A percentile compares a stretch with the other conserved stretches of the same genome.
Evolutionary conservation across 1,139 yeast genomes (phyloP).

Genomic region (Pichia sp.): DNA sequence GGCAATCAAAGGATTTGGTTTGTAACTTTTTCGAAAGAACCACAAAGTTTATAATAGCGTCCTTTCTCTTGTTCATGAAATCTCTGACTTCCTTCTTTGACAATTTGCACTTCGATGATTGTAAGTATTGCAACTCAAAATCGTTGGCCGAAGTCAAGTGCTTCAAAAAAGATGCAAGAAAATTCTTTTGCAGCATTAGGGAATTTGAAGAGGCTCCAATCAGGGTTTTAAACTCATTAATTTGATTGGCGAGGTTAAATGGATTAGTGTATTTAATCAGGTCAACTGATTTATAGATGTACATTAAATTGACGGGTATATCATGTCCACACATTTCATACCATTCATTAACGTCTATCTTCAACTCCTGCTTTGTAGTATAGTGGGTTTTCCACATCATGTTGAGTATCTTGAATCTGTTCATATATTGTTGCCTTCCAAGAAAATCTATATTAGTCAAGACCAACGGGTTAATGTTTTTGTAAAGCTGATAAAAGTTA

Average conservation of each 20-base stretch:
- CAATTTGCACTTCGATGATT: neutral
- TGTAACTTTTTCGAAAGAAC: neutral
- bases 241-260: conserved; percentile 4
- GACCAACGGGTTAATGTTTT: conserved; percentile 13
- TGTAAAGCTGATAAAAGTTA: conserved; percentile 10
- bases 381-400: conserved; percentile 12
- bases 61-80: neutral
- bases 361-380: conserved; percentile 1
- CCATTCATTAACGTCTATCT: conserved; percentile 8
- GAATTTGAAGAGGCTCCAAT: neutral
- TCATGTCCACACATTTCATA: conserved; percentile 1
- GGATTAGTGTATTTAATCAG: conserved; percentile 6
- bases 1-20: conserved; percentile 4
- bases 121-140: conserved; percentile 1
- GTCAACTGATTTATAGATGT: conserved; percentile 12
- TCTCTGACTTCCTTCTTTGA: neutral
- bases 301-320: conserved; percentile 7
- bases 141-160: neutral
- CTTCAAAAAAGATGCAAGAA: conserved; percentile 1
- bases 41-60: neutral
- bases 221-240: neutral
- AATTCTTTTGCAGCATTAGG: neutral
- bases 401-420: conserved; percentile 13
- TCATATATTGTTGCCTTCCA: neutral
- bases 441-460: conserved; percentile 18